These are phyloP conservation scores for Ampelocalamus luodianensis DNA, from an alignment of 176 grass and related monocot genomes.

Conservation along the genomic window DNA sequence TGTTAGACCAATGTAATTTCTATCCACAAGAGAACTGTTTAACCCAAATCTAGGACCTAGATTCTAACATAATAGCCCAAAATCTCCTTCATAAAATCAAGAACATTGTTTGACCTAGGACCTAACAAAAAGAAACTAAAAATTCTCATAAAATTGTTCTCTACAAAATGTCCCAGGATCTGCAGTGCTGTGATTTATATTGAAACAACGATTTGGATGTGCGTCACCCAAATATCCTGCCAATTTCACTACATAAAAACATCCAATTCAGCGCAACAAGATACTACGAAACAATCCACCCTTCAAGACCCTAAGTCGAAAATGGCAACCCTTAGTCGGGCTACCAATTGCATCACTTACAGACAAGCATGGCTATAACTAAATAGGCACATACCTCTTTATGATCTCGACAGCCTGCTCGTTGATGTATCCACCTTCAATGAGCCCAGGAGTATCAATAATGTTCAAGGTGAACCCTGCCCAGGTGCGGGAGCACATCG, in stretches of 20 bases:
- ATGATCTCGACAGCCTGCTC: slow-evolving; percentile 95
- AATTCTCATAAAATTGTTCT: background rate
- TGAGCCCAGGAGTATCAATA: slow-evolving; percentile 91
- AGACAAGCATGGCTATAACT: background rate
- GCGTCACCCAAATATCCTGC: background rate
- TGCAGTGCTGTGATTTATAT: background rate
- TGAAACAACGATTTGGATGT: background rate
- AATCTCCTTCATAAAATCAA: background rate
- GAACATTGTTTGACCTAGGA: background rate
- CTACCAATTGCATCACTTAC: background rate
- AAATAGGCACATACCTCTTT: slow-evolving; percentile 60
- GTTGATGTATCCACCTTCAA: slow-evolving; percentile 97
- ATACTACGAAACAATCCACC: slow-evolving; percentile 20
- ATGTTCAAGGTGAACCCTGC: slow-evolving; percentile 95
- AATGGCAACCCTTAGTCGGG: background rate
- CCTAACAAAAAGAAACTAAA: background rate
- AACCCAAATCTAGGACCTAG: background rate
- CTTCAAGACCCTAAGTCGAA: background rate
- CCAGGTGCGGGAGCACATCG: slow-evolving; percentile 70
- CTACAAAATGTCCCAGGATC: slow-evolving; percentile 11
- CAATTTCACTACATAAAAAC: background rate
- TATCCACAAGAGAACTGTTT: background rate
- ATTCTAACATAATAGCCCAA: background rate
- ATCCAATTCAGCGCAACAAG: slow-evolving; percentile 27
- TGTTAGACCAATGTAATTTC: background rate